Conservation (phyloP, 2,329 filamentous ascomycete species). For the Ambrosiella cleistominuta region DNA sequence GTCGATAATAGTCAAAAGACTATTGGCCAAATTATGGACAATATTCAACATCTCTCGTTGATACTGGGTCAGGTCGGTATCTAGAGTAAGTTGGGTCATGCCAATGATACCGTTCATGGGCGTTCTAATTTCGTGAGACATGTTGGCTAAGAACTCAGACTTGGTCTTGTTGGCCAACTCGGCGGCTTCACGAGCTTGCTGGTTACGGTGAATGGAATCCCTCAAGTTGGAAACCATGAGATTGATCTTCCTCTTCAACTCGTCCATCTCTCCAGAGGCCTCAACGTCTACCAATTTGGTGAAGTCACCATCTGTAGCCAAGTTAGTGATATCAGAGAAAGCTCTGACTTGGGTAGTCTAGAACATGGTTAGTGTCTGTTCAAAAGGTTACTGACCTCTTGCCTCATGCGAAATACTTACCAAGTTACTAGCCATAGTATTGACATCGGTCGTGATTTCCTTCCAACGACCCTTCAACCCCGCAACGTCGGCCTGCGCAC, state of each 20-base stretch:
- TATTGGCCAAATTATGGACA: slow-evolving; percentile 91
- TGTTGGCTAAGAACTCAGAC: slow-evolving; percentile 94
- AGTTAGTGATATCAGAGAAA: slow-evolving; percentile 96
- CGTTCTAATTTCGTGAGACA: slow-evolving; percentile 96
- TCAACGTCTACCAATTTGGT: slow-evolving; percentile 93
- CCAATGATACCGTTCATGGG: slow-evolving; percentile 97
- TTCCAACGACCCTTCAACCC: slow-evolving; percentile 92
- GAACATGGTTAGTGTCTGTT: slow-evolving; percentile 26
- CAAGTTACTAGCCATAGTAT: slow-evolving; percentile 66
- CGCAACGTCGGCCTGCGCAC: slow-evolving; percentile 85
- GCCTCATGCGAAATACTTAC: slow-evolving; percentile 21
- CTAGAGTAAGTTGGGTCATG: slow-evolving; percentile 91
- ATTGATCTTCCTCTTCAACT: slow-evolving; percentile 97
- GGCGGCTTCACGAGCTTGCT: slow-evolving; percentile 83
- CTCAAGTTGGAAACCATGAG: slow-evolving; percentile 94
- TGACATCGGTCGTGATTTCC: slow-evolving; percentile 92
- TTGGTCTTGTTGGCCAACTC: slow-evolving; percentile 97
- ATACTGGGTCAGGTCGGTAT: slow-evolving; percentile 85
- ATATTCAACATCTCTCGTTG: slow-evolving; percentile 98
- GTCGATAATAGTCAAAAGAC: slow-evolving; percentile 90
- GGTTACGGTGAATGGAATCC: slow-evolving; percentile 94
- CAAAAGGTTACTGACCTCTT: neutral
- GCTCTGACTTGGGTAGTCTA: slow-evolving; percentile 85
- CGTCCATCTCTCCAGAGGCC: slow-evolving; percentile 97
- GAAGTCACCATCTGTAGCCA: slow-evolving; percentile 92